phyloP scores from a whole-genome alignment of 306 rosid genomes.

The Myrica gale region DNA sequence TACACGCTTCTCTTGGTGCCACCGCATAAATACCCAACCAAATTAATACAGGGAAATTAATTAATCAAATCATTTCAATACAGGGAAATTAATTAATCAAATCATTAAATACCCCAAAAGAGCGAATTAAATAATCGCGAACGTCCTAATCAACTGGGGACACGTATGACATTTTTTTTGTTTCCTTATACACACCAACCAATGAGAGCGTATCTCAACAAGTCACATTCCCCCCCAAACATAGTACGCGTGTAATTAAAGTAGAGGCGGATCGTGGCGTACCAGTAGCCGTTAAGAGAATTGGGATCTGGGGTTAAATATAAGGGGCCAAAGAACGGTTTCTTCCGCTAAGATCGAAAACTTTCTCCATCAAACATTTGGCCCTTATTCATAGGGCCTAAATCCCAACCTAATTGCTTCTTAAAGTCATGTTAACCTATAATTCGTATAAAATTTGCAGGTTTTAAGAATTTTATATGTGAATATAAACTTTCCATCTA shows the following conservation, averaged over 20 bases:
- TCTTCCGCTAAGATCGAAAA: conserved; percentile 21
- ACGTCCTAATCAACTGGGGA: not conserved
- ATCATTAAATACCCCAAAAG: not conserved
- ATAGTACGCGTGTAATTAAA: conserved; percentile 10
- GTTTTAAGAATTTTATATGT: too few species aligned
- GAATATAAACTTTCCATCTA: too few species aligned
- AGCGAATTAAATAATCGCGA: conserved; percentile 11
- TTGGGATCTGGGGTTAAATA: too few species aligned
- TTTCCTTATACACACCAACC: conserved; percentile 24
- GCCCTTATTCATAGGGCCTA: not conserved
- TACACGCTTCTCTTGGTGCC: too few species aligned
- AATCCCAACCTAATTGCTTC: too few species aligned
- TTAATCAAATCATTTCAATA: too few species aligned
- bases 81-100: not conserved
- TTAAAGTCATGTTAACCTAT: too few species aligned
- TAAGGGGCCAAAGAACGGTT: too few species aligned
- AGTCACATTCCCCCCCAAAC: conserved; percentile 11
- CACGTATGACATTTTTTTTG: conserved; percentile 22
- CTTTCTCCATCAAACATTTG: not conserved
- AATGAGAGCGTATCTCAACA: conserved; percentile 23
- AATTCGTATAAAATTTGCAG: too few species aligned
- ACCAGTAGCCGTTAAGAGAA: too few species aligned
- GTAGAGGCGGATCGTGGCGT: conserved; percentile 40
- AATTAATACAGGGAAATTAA: too few species aligned
- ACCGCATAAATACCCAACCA: too few species aligned